These are phyloP conservation scores for Cyphellophora europaea DNA, from an alignment of 2,329 filamentous ascomycete species.

Conservation along the genomic window DNA sequence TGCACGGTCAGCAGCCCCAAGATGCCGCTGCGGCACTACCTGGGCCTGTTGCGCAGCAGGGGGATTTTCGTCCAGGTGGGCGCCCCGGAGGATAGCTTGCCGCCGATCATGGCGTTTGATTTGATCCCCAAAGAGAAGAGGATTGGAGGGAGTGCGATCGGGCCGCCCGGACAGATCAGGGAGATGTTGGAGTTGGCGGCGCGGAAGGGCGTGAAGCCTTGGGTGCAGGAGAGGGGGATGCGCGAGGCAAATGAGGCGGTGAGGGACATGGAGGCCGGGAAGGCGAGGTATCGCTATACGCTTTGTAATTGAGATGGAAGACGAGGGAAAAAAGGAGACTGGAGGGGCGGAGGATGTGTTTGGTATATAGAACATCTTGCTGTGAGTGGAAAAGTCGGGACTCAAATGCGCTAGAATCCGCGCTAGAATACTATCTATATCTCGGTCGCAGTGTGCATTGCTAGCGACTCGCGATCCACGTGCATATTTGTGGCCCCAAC, in stretches of 20 bases:
- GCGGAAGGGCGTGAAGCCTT: constrained; percentile 31
- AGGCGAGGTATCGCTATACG: constrained; percentile 36
- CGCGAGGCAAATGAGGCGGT: constrained; percentile 32
- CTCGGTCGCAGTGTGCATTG: no score
- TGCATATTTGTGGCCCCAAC: no score
- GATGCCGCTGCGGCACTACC: constrained; percentile 13
- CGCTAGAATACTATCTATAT: no score
- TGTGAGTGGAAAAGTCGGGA: no score
- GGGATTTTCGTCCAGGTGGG: constrained; percentile 60
- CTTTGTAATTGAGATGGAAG: no score
- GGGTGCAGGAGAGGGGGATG: constrained; percentile 34
- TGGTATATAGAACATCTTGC: no score
- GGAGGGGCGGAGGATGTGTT: no score
- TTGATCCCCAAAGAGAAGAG: constrained; percentile 49
- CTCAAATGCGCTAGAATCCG: no score
- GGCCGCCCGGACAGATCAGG: constrained; percentile 32
- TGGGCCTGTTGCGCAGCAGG: constrained; percentile 48
- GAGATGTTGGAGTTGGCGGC: constrained; percentile 34
- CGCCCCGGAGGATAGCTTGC: constrained; percentile 50
- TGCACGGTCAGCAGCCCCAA: constrained; percentile 46
- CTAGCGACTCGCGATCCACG: no score
- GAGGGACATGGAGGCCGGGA: constrained; percentile 33
- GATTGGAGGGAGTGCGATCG: constrained; percentile 40
- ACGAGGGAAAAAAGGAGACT: no score
- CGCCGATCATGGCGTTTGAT: constrained; percentile 46